Conservation (phyloP, 192 early-diverging fungal species). For the Backusella psychrophila region DNA sequence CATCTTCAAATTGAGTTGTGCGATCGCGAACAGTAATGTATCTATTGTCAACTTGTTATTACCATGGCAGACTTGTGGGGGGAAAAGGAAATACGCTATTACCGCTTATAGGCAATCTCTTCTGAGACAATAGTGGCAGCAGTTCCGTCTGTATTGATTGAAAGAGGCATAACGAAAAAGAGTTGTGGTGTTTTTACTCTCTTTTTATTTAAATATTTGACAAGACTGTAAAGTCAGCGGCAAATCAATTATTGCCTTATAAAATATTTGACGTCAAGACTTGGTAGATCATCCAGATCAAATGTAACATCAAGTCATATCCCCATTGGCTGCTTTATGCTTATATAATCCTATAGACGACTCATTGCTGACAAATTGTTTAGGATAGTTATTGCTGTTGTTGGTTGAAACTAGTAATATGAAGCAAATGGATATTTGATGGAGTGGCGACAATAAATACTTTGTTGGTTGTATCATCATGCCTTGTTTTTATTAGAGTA, state of each 20-base stretch:
- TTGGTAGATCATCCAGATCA: neutral
- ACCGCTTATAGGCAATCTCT: constrained; percentile 44
- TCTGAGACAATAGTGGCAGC: constrained; percentile 40
- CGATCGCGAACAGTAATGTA: constrained; percentile 41
- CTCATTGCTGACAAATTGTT: neutral
- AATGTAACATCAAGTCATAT: neutral
- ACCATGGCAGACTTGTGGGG: neutral
- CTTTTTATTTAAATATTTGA: neutral
- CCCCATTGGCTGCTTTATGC: neutral
- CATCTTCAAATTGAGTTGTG: constrained; percentile 45
- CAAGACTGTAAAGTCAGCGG: neutral
- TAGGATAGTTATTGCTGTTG: too few relatives aligned
- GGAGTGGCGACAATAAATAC: too few relatives aligned
- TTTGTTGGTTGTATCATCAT: too few relatives aligned
- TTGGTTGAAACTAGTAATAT: too few relatives aligned
- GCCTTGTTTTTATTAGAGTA: too few relatives aligned
- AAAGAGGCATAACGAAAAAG: neutral
- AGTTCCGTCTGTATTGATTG: constrained; percentile 40
- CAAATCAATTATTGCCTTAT: neutral
- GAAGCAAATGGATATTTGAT: too few relatives aligned
- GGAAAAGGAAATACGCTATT: neutral
- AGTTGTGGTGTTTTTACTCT: neutral
- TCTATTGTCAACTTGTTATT: constrained; percentile 4
- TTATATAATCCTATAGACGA: neutral
- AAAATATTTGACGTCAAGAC: neutral